Evolutionary conservation across 2,329 filamentous ascomycete species (phyloP).

Genomic region (Juglanconis juglandina): DNA sequence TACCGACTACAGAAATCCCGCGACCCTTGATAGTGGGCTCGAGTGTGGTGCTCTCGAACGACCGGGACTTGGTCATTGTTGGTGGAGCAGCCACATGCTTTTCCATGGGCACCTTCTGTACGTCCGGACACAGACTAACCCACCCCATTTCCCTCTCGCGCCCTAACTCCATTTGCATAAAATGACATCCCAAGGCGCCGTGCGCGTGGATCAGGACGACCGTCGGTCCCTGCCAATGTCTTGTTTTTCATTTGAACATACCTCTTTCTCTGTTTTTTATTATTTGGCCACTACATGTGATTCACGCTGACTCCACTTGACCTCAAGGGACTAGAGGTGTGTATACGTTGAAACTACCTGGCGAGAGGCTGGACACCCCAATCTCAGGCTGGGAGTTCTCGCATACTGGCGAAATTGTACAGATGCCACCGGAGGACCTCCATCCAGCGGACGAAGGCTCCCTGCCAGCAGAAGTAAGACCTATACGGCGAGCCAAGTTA

Average conservation of each 20-base stretch:
- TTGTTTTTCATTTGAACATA: too few relatives aligned
- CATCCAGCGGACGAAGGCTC: constrained; percentile 25
- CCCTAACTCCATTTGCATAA: too few relatives aligned
- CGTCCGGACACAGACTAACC: too few relatives aligned
- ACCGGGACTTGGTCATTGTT: constrained; percentile 56
- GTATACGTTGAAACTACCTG: constrained; percentile 36
- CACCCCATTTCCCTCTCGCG: too few relatives aligned
- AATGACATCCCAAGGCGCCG: too few relatives aligned
- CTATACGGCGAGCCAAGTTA: constrained; percentile 52
- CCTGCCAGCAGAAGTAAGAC: constrained; percentile 20
- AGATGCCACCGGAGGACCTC: not conserved
- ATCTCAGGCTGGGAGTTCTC: constrained; percentile 10
- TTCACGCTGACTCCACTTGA: not conserved
- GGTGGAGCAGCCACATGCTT: constrained; percentile 87
- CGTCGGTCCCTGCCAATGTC: too few relatives aligned
- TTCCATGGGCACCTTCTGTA: constrained; percentile 80
- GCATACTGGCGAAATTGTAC: constrained; percentile 6
- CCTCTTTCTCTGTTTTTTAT: not conserved
- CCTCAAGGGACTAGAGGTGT: constrained; percentile 57
- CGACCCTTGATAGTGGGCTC: constrained; percentile 71
- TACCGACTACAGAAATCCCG: constrained; percentile 10
- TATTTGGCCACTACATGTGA: not conserved
- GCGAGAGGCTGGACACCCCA: not conserved
- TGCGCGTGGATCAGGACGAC: too few relatives aligned
- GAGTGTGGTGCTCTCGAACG: constrained; percentile 46